phyloP scores from a whole-genome alignment of 2,329 filamentous ascomycete genomes.

The Sporothrix phasma region DNA sequence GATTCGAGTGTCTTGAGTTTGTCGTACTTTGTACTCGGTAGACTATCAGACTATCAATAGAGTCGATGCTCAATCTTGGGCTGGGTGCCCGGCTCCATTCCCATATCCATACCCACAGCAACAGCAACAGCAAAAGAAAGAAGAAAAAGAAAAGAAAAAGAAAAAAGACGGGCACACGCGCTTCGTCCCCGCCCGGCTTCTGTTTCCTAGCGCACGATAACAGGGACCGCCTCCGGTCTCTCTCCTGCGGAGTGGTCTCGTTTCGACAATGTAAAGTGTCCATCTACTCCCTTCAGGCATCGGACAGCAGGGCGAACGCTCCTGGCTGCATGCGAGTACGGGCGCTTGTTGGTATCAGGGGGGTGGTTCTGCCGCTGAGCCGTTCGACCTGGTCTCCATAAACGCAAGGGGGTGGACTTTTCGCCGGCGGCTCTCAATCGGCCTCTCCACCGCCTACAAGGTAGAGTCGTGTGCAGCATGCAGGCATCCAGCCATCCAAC shows the following conservation, averaged over 20 bases:
- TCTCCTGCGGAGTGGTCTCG: not conserved
- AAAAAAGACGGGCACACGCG: not conserved
- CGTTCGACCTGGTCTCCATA: no score
- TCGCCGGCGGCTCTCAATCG: not conserved
- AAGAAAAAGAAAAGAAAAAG: no score
- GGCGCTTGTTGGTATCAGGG: no score
- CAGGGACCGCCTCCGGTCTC: not conserved
- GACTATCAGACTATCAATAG: no score
- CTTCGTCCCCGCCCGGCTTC: slow-evolving; percentile 8
- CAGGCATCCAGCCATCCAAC: no score
- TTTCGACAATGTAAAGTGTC: no score
- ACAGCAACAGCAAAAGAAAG: no score
- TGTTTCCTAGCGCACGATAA: not conserved
- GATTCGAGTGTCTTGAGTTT: not conserved
- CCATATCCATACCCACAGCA: not conserved
- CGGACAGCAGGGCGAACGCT: not conserved
- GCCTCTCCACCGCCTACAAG: not conserved
- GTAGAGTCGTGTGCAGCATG: not conserved
- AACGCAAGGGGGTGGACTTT: slow-evolving; percentile 1
- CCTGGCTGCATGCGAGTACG: no score
- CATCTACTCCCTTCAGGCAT: no score
- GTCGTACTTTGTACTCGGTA: no score
- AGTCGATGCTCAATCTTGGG: not conserved
- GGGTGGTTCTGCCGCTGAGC: no score
- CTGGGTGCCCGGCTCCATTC: not conserved